Evolutionary conservation across 1,139 yeast genomes (phyloP).

Genomic region (Lodderomyces orthopsilosis): DNA sequence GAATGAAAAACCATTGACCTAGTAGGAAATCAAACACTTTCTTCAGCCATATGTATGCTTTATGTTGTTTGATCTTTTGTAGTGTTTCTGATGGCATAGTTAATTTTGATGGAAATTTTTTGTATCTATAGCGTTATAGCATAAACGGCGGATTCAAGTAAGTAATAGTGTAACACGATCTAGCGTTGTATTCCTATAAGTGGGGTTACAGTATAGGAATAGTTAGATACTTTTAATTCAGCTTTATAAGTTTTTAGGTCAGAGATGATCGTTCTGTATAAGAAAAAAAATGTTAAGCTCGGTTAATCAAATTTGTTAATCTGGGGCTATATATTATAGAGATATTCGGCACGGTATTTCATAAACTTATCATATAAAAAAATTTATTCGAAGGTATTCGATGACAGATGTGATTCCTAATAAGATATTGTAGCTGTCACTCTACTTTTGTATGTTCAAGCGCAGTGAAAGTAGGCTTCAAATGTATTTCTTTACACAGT

Average conservation of each 20-base stretch:
- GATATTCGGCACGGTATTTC: neutral
- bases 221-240: too few species aligned
- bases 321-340: neutral
- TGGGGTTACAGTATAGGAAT: too few species aligned
- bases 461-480: neutral
- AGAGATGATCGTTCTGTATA: too few species aligned
- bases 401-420: neutral
- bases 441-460: neutral
- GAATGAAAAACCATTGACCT: slow-evolving; percentile 71
- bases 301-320: neutral
- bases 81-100: neutral
- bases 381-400: neutral
- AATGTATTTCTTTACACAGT: neutral
- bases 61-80: slow-evolving; percentile 10
- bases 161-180: too few species aligned
- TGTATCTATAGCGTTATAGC: too few species aligned
- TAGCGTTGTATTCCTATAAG: too few species aligned
- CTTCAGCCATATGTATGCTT: slow-evolving; percentile 13
- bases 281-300: neutral
- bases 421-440: neutral
- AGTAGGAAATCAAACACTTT: slow-evolving; percentile 27
- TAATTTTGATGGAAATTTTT: too few species aligned
- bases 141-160: too few species aligned
- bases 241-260: neutral
- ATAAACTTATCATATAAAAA: neutral